A percentile compares a stretch with the other conserved stretches of the same genome.
Conservation (phyloP, 2,329 filamentous ascomycete species). For the Rhynchosporium secalis region DNA sequence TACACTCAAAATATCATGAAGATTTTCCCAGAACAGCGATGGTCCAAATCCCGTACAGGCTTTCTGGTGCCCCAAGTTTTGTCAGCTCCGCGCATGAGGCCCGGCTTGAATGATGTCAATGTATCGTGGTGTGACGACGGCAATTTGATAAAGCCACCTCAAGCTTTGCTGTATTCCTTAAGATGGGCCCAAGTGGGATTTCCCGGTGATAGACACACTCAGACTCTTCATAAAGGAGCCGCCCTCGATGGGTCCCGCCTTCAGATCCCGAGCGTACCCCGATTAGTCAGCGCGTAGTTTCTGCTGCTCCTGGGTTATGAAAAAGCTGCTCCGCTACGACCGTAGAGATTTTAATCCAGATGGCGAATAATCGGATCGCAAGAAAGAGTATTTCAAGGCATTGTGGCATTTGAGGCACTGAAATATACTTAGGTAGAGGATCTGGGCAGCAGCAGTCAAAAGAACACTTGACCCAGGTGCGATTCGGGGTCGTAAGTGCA, state of each 20-base stretch:
- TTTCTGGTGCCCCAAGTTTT: conserved; percentile 12
- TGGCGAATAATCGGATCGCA: conserved; percentile 7
- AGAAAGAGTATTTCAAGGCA: too few species aligned
- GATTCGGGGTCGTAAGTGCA: too few species aligned
- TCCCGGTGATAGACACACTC: neutral
- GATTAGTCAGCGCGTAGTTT: conserved; percentile 9
- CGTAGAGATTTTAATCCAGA: neutral
- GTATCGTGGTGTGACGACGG: conserved; percentile 16
- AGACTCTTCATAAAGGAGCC: neutral
- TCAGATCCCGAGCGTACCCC: conserved; percentile 23
- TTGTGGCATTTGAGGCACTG: neutral
- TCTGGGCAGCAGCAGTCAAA: too few species aligned
- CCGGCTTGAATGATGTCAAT: conserved; percentile 23
- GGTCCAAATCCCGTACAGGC: conserved; percentile 16
- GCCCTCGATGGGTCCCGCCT: neutral
- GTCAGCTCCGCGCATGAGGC: conserved; percentile 20
- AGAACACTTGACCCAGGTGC: too few species aligned
- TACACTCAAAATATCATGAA: neutral
- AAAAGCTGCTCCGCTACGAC: neutral
- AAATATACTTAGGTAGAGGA: too few species aligned
- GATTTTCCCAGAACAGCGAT: neutral
- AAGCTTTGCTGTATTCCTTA: neutral
- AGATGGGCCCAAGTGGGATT: too few species aligned
- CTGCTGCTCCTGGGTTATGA: neutral
- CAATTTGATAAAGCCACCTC: neutral